Base-by-base conservation (phyloP, 1,284 basidiomycete genomes). In the Rugosomyces carneus region DNA sequence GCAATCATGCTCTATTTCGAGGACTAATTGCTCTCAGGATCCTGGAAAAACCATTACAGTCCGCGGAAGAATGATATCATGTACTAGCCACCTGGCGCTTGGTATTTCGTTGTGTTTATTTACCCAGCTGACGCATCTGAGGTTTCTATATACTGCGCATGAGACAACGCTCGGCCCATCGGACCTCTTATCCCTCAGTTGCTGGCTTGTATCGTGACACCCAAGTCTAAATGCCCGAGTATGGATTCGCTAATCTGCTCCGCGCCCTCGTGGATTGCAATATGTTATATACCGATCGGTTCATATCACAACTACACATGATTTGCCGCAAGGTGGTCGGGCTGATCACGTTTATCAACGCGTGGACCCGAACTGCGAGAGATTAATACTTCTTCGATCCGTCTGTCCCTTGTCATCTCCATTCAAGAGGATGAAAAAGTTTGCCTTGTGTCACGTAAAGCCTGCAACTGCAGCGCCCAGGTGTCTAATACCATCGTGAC, bases 131-230 rank as follows among this genome's bases (percentile, higher is more conserved):
- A 16, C 35, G 15, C 31, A 3, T 29, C 39, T 19, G 21, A 36
- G 44, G n/a, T n/a, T n/a, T n/a, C n/a, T n/a, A n/a, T n/a, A n/a
- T n/a, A n/a, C 20, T 19, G 18, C 2, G 13, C 44, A 31, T 46
- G 44, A 31, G 44, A 34, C 39, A 19, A 37, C 23, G 23, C 19
- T 37, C 44, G 44, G 44, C 10, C 24, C 39, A 39, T 47, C 45
- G 45, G 45, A 39, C 26, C 45, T 37, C 40, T 23, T 37, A 27
- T 31, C 26, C 24, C 18, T 38, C 35, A 13, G 20, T 24, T 24
- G 16, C 31, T 11, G 6, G 21, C 19, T 16, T 13, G 29, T 40
- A 16, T 24, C 43, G 29, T 31, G 29, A 31, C 13, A 3, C 6
- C 6, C 11, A 31, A n/a, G 6, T 6, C 29, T 31, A 31, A 31